Percentiles rank a stretch among this genome's conserved stretches.
Conservation (phyloP, 768 basidiomycete genomes). For the Calocybe gangraenosa region DNA sequence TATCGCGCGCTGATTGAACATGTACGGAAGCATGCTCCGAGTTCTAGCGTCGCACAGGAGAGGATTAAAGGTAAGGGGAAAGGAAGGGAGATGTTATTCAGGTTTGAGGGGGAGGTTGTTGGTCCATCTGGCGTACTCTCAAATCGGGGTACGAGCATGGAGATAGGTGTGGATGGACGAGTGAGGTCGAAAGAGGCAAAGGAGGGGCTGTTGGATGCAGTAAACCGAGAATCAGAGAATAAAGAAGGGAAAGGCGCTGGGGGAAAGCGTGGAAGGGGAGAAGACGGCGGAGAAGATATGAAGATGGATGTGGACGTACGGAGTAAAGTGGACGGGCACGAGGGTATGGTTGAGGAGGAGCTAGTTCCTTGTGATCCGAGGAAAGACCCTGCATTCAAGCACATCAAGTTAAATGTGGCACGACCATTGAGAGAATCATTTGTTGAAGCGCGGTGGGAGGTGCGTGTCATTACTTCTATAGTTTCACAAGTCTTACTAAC, state of each 20-base stretch:
- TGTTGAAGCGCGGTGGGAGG: conserved; percentile 51
- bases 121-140: conserved; percentile 23
- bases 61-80: conserved; percentile 53
- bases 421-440: conserved; percentile 31
- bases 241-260: background rate
- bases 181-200: background rate
- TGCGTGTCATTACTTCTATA: conserved; percentile 20
- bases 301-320: background rate
- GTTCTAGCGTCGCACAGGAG: conserved; percentile 26
- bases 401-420: conserved; percentile 14
- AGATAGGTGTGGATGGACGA: conserved; percentile 1
- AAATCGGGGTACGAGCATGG: conserved; percentile 3
- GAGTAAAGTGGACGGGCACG: background rate
- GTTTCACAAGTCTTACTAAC: too few relatives aligned
- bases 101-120: conserved; percentile 52
- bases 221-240: background rate
- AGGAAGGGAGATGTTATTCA: conserved; percentile 15
- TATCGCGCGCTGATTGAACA: conserved; percentile 37
- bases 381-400: conserved; percentile 30
- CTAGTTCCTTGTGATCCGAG: conserved; percentile 51
- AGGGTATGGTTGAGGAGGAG: conserved; percentile 28
- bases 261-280: background rate
- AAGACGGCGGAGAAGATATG: background rate
- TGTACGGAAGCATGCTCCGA: conserved; percentile 27
- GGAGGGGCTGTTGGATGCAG: background rate